Conservation (phyloP, 169 alveolate genomes). For the Babesia bovis region DNA sequence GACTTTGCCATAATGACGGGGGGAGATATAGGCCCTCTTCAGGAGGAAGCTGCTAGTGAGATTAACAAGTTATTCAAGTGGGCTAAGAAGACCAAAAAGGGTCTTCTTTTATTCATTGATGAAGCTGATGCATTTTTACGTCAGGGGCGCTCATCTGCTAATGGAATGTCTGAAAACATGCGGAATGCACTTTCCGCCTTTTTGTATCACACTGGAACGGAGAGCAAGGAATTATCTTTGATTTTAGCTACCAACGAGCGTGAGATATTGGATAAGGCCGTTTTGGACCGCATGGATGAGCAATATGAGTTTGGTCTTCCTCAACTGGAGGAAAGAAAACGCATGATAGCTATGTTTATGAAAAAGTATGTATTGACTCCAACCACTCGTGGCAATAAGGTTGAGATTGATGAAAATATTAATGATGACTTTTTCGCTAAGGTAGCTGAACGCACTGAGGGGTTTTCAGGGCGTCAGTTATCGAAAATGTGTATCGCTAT, state of each 20-base stretch:
- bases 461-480: slow-evolving; percentile 95
- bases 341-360: slow-evolving; percentile 89
- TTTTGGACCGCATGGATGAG: slow-evolving; percentile 93
- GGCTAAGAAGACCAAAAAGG: slow-evolving; percentile 90
- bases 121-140: slow-evolving; percentile 97
- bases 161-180: slow-evolving; percentile 87
- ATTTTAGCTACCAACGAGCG: slow-evolving; percentile 95
- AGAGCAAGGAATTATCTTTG: slow-evolving; percentile 87
- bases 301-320: slow-evolving; percentile 92
- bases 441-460: slow-evolving; percentile 87
- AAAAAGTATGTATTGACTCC: slow-evolving; percentile 84
- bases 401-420: slow-evolving; percentile 74
- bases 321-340: slow-evolving; percentile 84
- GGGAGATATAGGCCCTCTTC: slow-evolving; percentile 97
- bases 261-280: slow-evolving; percentile 91
- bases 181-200: slow-evolving; percentile 91
- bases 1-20: slow-evolving; percentile 95
- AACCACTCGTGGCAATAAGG: slow-evolving; percentile 62
- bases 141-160: slow-evolving; percentile 82
- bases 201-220: slow-evolving; percentile 96
- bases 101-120: slow-evolving; percentile 93
- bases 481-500: slow-evolving; percentile 82
- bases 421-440: slow-evolving; percentile 75
- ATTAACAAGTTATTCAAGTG: slow-evolving; percentile 93
- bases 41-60: slow-evolving; percentile 91